phyloP scores from a whole-genome alignment of 345 rosid genomes.

The Combretum micranthum region DNA sequence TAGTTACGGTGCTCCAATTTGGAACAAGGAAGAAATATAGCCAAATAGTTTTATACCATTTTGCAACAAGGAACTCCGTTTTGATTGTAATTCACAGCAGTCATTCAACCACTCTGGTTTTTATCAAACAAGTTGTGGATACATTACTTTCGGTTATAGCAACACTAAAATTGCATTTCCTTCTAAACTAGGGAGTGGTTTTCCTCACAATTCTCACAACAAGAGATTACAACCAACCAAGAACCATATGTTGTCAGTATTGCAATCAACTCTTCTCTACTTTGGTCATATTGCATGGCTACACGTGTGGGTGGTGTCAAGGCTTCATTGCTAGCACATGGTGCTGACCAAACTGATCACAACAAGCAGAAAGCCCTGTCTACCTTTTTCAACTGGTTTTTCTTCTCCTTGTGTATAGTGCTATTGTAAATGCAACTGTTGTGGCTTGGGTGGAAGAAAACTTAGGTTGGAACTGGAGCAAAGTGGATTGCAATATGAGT shows the following conservation, averaged over 20 bases:
- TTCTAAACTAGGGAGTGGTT: slow-evolving; percentile 34
- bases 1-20: too few species aligned
- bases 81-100: too few species aligned
- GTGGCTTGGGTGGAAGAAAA: slow-evolving; percentile 64
- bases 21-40: too few species aligned
- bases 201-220: slow-evolving; percentile 41
- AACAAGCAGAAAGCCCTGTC: slow-evolving; percentile 27
- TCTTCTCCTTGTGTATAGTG: slow-evolving; percentile 39
- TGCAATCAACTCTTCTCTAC: slow-evolving; percentile 36
- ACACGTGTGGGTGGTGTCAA: slow-evolving; percentile 55
- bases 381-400: slow-evolving; percentile 54
- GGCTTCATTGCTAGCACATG: slow-evolving; percentile 53
- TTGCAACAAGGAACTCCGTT: too few species aligned
- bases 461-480: slow-evolving; percentile 36
- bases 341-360: slow-evolving; percentile 55
- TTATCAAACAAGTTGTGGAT: background rate
- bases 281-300: slow-evolving; percentile 42
- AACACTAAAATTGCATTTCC: background rate
- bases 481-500: too few species aligned
- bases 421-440: slow-evolving; percentile 36
- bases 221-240: slow-evolving; percentile 27
- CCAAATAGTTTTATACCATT: too few species aligned
- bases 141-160: background rate
- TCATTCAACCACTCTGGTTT: too few species aligned
- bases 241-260: slow-evolving; percentile 6